Evolutionary conservation across 2,329 filamentous ascomycete species (phyloP), one percentile per base, ranked within the genome.

Genomic region (Fusarium citri): DNA sequence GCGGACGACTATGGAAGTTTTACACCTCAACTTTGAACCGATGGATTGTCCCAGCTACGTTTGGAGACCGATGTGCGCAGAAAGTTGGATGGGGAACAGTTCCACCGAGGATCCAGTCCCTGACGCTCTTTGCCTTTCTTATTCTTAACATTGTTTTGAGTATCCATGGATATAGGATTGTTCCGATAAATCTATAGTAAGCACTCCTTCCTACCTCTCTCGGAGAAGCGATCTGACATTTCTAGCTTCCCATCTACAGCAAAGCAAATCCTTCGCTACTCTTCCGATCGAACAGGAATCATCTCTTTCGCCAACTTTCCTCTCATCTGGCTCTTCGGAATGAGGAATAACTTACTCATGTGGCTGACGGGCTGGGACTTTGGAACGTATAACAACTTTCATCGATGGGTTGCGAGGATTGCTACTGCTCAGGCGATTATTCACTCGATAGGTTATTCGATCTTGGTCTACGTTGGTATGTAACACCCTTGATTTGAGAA

Each of bases 361-460:
- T 91, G 88, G 88, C 75, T 89, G 1, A 92, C 91, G 0, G 90
- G 90, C 0, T 92, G 90, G 89, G 88, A 87, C 14, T 92, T 90
- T 75, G 84, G 84, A 3, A 89, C 88, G 0, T 92, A 88, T 72
- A 92, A 88, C 69, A 84, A 88, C 42, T 91, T 92, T 55, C 91
- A 92, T 76, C 86, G 90, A 1, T 89, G 89, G 83, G 82, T 90
- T 6, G 90, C 91, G 0, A 83, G 90, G 20, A 82, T 91, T 4
- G 84, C 88, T 8, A 89, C 89, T 0, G 59, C 89, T 1, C 84
- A 91, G 68, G 90, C 88, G 2, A 81, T 91, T 3, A 76, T 89
- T 0, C 91, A 93, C 72, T 90, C 89, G 0, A 60, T 90, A 2
- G 84, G 85, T 0, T 92, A 91, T 64, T 84, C 86, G 0, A 64